phyloP scores from a whole-genome alignment of 139 green algal species.

The Tetradesmus obliquus region DNA sequence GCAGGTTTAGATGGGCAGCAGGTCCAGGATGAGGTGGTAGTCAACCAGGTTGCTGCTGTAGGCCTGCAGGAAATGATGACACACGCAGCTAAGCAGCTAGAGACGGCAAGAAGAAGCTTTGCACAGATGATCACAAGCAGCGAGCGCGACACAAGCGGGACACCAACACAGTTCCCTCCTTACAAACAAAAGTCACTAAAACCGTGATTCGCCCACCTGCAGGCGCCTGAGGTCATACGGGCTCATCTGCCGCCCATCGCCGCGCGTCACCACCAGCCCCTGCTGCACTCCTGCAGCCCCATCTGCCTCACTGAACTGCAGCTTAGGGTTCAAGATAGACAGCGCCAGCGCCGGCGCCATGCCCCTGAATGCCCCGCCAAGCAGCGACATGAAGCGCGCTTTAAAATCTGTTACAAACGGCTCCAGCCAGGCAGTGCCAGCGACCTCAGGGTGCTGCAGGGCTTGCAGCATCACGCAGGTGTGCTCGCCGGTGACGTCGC shows the following conservation, averaged over 20 bases:
- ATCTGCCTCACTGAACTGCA: slow-evolving; percentile 84
- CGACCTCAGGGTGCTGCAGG: slow-evolving; percentile 77
- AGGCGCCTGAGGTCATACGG: slow-evolving; percentile 94
- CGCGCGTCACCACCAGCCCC: slow-evolving; percentile 55
- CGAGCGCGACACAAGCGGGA: too few species aligned
- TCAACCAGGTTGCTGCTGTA: slow-evolving; percentile 90
- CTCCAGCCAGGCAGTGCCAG: slow-evolving; percentile 75
- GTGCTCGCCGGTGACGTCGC: slow-evolving; percentile 93
- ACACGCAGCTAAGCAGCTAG: neutral
- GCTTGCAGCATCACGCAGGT: slow-evolving; percentile 90
- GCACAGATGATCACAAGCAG: too few species aligned
- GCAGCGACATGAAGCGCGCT: slow-evolving; percentile 67
- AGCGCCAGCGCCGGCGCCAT: slow-evolving; percentile 88
- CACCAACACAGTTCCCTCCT: neutral
- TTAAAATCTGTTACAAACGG: slow-evolving; percentile 91
- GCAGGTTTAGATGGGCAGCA: neutral
- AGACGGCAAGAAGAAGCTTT: neutral
- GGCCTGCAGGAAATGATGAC: slow-evolving; percentile 67
- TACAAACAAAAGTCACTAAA: neutral
- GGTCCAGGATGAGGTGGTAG: neutral
- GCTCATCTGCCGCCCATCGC: slow-evolving; percentile 73
- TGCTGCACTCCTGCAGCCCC: slow-evolving; percentile 31
- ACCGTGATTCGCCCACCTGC: slow-evolving; percentile 64
- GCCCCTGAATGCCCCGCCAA: slow-evolving; percentile 68
- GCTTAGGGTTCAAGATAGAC: slow-evolving; percentile 86